These are phyloP conservation scores for Rutstroemia sp. DNA, from an alignment of 2,329 filamentous ascomycete species.

Conservation along the genomic window DNA sequence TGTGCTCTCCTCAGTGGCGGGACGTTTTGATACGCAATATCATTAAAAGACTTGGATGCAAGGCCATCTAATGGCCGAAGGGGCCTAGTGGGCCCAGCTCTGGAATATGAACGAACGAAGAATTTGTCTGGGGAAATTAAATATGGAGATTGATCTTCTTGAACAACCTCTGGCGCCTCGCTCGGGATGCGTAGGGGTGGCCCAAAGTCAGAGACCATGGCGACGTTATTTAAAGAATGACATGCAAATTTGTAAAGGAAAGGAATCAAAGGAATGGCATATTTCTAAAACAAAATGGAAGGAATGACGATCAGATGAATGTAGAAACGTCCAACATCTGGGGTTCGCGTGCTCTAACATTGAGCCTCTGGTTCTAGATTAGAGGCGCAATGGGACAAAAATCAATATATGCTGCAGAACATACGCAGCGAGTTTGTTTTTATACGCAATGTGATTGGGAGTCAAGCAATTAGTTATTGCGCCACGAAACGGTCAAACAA, in stretches of 20 bases:
- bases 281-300: neutral
- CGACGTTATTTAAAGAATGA: neutral
- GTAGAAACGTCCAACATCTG: neutral
- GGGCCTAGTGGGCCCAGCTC: neutral
- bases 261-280: conserved; percentile 3
- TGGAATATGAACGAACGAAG: conserved; percentile 9
- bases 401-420: conserved; percentile 6
- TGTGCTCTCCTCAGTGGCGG: conserved; percentile 4
- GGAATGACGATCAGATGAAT: neutral
- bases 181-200: conserved; percentile 4
- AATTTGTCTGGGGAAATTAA: conserved; percentile 8
- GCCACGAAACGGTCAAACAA: neutral
- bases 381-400: conserved; percentile 5
- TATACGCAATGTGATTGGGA: conserved; percentile 4
- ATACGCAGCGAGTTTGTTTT: conserved; percentile 3
- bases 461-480: neutral
- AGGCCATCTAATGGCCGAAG: neutral
- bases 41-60: neutral
- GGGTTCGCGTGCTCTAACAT: neutral
- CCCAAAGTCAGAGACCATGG: neutral
- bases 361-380: neutral
- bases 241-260: neutral
- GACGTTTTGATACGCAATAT: neutral
- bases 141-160: conserved; percentile 2
- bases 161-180: conserved; percentile 7